phyloP scores from a whole-genome alignment of 1,284 basidiomycete genomes.

The Cutaneotrichosporon curvatum region DNA sequence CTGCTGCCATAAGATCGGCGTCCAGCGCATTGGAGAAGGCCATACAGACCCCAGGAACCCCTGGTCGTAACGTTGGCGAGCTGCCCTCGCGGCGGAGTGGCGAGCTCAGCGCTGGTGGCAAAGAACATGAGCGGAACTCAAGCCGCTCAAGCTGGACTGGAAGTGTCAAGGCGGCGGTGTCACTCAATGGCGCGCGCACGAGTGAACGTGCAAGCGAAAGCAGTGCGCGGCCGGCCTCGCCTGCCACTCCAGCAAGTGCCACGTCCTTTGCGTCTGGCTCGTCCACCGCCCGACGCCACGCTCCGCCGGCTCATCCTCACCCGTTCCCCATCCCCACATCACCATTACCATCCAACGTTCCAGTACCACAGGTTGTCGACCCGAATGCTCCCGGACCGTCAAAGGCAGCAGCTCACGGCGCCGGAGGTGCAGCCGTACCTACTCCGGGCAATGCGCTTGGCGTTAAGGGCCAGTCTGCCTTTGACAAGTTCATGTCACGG shows the following conservation, averaged over 20 bases:
- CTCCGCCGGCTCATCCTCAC: conserved; percentile 41
- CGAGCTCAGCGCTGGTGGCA: too few species aligned
- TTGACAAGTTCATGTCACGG: conserved; percentile 47
- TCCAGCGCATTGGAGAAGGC: neutral
- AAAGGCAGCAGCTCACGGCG: neutral
- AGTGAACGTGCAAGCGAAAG: conserved; percentile 3
- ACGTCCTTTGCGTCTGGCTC: conserved; percentile 7
- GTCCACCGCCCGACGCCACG: conserved; percentile 25
- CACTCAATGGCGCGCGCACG: neutral
- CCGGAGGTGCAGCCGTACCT: conserved; percentile 4
- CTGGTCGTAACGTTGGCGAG: too few species aligned
- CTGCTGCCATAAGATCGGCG: neutral
- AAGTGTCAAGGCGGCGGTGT: neutral
- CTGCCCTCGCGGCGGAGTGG: too few species aligned
- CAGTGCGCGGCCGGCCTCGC: neutral
- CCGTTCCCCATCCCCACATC: conserved; percentile 32
- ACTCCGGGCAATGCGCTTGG: conserved; percentile 18
- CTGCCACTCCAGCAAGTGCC: neutral
- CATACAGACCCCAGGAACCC: neutral
- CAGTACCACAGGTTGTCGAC: conserved; percentile 15
- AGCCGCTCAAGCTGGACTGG: neutral
- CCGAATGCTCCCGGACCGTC: too few species aligned
- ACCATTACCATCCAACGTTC: conserved; percentile 3
- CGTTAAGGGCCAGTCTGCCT: conserved; percentile 32
- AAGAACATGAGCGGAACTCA: too few species aligned